Evolutionary conservation across 2,329 filamentous ascomycete species (phyloP).

Genomic region (Emmonsiellopsis sp.): DNA sequence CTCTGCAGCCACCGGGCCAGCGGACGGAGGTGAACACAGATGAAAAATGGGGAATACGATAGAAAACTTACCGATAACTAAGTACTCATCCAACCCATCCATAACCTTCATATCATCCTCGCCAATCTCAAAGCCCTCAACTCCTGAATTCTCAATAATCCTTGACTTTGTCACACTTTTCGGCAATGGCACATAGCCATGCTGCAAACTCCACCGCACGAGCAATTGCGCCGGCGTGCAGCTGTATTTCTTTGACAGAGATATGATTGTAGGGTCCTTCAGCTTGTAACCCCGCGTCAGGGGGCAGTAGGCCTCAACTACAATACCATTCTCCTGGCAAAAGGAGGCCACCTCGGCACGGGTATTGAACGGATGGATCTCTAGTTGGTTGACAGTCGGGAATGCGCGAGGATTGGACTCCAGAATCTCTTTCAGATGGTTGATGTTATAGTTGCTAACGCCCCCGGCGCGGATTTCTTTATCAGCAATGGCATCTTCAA

Average conservation of each 20-base stretch:
- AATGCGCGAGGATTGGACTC: constrained; percentile 31
- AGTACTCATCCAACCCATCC: constrained; percentile 6
- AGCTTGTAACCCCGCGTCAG: constrained; percentile 63
- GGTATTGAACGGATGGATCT: constrained; percentile 50
- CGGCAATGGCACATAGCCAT: constrained; percentile 61
- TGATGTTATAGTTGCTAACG: constrained; percentile 62
- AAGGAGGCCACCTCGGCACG: constrained; percentile 55
- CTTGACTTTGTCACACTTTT: constrained; percentile 58
- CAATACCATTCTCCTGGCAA: constrained; percentile 57
- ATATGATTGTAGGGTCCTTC: constrained; percentile 53
- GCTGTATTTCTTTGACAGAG: constrained; percentile 56
- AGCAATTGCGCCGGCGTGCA: constrained; percentile 66
- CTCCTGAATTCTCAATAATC: constrained; percentile 55
- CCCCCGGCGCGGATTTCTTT: constrained; percentile 62
- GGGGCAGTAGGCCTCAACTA: constrained; percentile 72
- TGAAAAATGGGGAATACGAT: not conserved
- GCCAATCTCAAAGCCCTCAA: constrained; percentile 35
- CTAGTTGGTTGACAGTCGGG: constrained; percentile 36
- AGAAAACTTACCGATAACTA: constrained; percentile 3
- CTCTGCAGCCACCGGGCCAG: not conserved
- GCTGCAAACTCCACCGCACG: constrained; percentile 69
- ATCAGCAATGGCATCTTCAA: constrained; percentile 50
- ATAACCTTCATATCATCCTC: constrained; percentile 6
- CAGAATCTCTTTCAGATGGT: constrained; percentile 38
- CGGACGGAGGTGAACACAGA: not conserved